Percentiles rank a stretch among this genome's conserved stretches.
Conservation (phyloP, 1,139 yeast genomes). For the Scheffersomyces segobiensis region DNA sequence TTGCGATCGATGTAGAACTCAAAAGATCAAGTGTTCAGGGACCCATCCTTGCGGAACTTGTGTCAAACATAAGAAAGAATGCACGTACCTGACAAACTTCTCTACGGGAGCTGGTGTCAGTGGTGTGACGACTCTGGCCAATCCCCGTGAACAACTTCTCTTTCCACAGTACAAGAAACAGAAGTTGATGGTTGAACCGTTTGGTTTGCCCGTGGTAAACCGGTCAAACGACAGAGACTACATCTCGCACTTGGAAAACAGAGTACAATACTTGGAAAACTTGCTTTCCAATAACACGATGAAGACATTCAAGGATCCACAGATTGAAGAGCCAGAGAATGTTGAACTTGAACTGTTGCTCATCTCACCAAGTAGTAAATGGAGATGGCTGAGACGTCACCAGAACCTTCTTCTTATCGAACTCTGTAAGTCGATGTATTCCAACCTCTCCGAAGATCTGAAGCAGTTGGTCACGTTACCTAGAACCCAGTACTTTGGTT, state of each 20-base stretch:
- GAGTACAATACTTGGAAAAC: slow-evolving; percentile 42
- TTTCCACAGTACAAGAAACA: slow-evolving; percentile 4
- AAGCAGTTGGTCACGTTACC: slow-evolving; percentile 47
- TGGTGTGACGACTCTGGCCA: not conserved
- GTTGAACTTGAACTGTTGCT: slow-evolving; percentile 18
- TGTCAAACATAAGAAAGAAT: slow-evolving; percentile 41
- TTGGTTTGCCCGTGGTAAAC: slow-evolving; percentile 21
- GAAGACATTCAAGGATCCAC: slow-evolving; percentile 15
- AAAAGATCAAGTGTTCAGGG: slow-evolving; percentile 66
- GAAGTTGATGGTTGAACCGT: slow-evolving; percentile 12
- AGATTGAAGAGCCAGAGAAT: slow-evolving; percentile 16
- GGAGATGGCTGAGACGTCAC: slow-evolving; percentile 53
- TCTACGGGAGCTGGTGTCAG: slow-evolving; percentile 3
- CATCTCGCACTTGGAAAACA: slow-evolving; percentile 36
- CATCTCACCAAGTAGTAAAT: slow-evolving; percentile 34
- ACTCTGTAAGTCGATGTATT: slow-evolving; percentile 41
- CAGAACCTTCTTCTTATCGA: slow-evolving; percentile 50
- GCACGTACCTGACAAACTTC: slow-evolving; percentile 28
- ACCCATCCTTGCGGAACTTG: slow-evolving; percentile 55
- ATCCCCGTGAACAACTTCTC: slow-evolving; percentile 1
- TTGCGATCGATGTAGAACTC: slow-evolving; percentile 55
- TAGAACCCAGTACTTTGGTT: slow-evolving; percentile 61
- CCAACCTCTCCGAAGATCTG: slow-evolving; percentile 38
- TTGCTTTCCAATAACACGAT: slow-evolving; percentile 23
- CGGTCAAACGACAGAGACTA: slow-evolving; percentile 20